Evolutionary conservation across 2,329 filamentous ascomycete genomes (phyloP).

Genomic region (Talaromyces amestolkiae): DNA sequence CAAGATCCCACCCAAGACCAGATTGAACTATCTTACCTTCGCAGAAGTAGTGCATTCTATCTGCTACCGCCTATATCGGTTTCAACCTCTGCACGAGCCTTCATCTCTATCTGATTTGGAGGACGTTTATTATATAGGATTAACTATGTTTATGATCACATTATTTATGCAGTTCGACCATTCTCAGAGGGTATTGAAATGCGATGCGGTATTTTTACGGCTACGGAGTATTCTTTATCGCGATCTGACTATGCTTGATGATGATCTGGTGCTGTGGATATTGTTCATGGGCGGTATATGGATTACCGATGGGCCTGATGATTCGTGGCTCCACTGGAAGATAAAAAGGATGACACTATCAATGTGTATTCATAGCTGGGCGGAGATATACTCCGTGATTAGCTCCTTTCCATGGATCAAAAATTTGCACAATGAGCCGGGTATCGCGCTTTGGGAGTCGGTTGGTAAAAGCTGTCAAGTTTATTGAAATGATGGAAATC

Average conservation of each 20-base stretch:
- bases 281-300: conserved; percentile 17
- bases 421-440: conserved; percentile 6
- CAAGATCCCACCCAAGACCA: not conserved
- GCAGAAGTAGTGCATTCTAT: conserved; percentile 10
- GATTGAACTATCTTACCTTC: conserved; percentile 7
- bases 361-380: conserved; percentile 4
- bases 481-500: not conserved
- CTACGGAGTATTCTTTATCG: not conserved
- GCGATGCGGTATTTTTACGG: not conserved
- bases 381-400: not conserved
- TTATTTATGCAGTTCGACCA: conserved; percentile 13
- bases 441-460: not conserved
- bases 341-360: conserved; percentile 4
- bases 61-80: conserved; percentile 12
- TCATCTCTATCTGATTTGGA: conserved; percentile 1
- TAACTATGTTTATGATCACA: conserved; percentile 18
- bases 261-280: conserved; percentile 12
- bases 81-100: conserved; percentile 7
- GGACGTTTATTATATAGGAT: conserved; percentile 11
- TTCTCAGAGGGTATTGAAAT: not conserved
- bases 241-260: not conserved
- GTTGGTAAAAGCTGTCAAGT: conserved; percentile 7
- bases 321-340: not conserved
- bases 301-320: not conserved
- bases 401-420: conserved; percentile 12